A percentile compares a stretch with the other conserved stretches of the same genome.
Evolutionary conservation across 345 rosid genomes (phyloP).

Genomic region (Orychophragmus violaceus): DNA sequence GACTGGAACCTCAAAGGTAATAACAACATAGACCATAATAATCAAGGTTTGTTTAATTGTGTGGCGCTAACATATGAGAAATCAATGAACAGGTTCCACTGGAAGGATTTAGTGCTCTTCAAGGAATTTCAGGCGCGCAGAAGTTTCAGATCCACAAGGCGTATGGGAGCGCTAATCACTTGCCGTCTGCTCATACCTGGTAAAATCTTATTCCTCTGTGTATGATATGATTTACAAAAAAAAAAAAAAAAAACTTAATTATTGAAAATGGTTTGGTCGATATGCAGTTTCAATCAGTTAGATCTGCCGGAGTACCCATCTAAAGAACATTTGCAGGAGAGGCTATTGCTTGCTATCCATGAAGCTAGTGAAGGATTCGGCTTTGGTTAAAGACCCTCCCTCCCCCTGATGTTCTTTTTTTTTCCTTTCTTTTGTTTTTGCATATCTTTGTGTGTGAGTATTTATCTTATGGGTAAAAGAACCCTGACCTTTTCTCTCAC

Average conservation of each 20-base stretch:
- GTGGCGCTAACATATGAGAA: too few species aligned
- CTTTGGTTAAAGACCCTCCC: slow-evolving; percentile 75
- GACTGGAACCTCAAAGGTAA: slow-evolving; percentile 98
- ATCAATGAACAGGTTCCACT: slow-evolving; percentile 68
- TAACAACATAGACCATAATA: too few species aligned
- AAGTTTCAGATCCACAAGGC: slow-evolving; percentile 99
- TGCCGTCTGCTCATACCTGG: slow-evolving; percentile 99
- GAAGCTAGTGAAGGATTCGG: slow-evolving; percentile 97
- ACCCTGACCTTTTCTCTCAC: too few species aligned
- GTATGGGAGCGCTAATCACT: slow-evolving; percentile 80
- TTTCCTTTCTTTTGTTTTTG: too few species aligned
- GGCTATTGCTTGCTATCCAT: slow-evolving; percentile 88
- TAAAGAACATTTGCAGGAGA: slow-evolving; percentile 79
- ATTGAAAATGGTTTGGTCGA: background rate
- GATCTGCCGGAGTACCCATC: slow-evolving; percentile 97
- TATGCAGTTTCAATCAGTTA: slow-evolving; percentile 88
- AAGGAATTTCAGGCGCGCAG: slow-evolving; percentile 92
- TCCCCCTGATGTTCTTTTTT: too few species aligned
- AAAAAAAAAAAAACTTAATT: background rate
- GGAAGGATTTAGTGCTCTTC: slow-evolving; percentile 94
- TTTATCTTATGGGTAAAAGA: too few species aligned
- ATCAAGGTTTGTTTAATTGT: background rate
- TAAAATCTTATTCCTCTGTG: slow-evolving; percentile 16
- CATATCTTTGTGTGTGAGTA: too few species aligned
- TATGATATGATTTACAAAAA: background rate